Percentiles rank a stretch among this genome's conserved stretches.
Conservation (phyloP, 2,329 filamentous ascomycete genomes). For the Ilyonectria destructans region DNA sequence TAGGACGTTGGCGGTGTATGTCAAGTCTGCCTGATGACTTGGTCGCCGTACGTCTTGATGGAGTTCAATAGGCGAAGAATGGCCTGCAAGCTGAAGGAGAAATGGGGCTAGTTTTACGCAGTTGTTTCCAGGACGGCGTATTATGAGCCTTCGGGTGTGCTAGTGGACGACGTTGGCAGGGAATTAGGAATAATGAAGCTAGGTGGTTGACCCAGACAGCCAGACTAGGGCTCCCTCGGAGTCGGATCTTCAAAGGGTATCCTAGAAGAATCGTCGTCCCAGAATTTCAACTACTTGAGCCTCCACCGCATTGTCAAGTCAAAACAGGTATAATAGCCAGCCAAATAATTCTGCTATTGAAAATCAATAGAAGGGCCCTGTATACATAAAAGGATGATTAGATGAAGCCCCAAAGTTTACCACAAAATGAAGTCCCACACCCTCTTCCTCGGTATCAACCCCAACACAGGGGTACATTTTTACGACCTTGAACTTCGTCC, state of each 20-base stretch:
- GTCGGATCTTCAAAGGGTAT: not conserved
- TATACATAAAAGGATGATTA: conserved; percentile 20
- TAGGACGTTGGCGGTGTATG: no score
- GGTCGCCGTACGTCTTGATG: no score
- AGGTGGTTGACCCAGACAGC: no score
- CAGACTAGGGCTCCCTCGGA: no score
- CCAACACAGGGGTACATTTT: conserved; percentile 12
- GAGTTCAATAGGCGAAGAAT: no score
- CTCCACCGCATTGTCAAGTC: conserved; percentile 5
- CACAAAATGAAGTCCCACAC: conserved; percentile 25
- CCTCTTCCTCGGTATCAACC: conserved; percentile 8
- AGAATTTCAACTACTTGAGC: conserved; percentile 15
- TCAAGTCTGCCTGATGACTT: no score
- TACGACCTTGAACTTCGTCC: conserved; percentile 7
- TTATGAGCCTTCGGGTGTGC: no score
- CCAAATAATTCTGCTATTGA: conserved; percentile 7
- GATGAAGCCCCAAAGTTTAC: conserved; percentile 22
- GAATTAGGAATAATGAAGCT: no score
- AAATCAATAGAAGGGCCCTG: conserved; percentile 21
- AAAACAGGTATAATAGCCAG: conserved; percentile 1
- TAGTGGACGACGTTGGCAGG: no score
- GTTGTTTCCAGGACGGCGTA: not conserved
- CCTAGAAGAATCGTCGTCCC: conserved; percentile 11
- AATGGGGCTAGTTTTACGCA: no score
- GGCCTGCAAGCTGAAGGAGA: no score